Evolutionary conservation across 768 basidiomycete genomes (phyloP).

Genomic region (Clitopilus passeckerianus): DNA sequence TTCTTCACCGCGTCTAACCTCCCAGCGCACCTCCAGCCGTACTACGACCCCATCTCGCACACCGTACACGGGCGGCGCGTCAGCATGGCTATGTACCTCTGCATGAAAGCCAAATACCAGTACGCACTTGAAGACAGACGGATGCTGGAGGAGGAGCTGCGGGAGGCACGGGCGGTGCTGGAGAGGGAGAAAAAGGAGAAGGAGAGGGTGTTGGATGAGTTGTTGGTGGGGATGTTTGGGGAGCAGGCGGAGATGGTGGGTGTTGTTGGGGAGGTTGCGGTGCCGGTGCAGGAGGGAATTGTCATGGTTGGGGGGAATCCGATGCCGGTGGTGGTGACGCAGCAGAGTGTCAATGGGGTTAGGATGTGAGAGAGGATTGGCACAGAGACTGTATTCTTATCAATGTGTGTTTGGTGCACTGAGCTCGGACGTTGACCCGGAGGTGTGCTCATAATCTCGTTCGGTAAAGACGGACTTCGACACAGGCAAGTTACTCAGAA

Average conservation of each 20-base stretch:
- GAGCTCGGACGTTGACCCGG: too few relatives aligned
- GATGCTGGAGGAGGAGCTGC: slow-evolving; percentile 60
- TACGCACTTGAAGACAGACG: slow-evolving; percentile 68
- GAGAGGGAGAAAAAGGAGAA: slow-evolving; percentile 53
- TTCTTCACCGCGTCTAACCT: not conserved
- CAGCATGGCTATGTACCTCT: slow-evolving; percentile 64
- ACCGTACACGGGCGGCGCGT: slow-evolving; percentile 69
- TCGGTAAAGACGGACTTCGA: too few relatives aligned
- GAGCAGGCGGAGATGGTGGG: not conserved
- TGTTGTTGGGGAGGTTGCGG: not conserved
- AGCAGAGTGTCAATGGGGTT: not conserved
- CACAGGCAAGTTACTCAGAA: too few relatives aligned
- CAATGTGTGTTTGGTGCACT: too few relatives aligned
- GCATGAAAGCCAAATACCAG: slow-evolving; percentile 72
- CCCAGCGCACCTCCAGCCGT: slow-evolving; percentile 47
- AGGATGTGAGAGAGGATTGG: not conserved
- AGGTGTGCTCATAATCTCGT: too few relatives aligned
- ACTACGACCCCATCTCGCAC: slow-evolving; percentile 53
- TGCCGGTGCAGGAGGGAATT: not conserved
- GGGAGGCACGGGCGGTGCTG: slow-evolving; percentile 44
- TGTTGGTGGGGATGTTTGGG: slow-evolving; percentile 49
- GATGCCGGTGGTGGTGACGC: too few relatives aligned
- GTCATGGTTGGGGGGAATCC: not conserved
- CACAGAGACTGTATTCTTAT: not conserved
- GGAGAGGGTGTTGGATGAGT: slow-evolving; percentile 53